phyloP scores from a whole-genome alignment of 2,329 filamentous ascomycete genomes.

The Beauveria medogensis region DNA sequence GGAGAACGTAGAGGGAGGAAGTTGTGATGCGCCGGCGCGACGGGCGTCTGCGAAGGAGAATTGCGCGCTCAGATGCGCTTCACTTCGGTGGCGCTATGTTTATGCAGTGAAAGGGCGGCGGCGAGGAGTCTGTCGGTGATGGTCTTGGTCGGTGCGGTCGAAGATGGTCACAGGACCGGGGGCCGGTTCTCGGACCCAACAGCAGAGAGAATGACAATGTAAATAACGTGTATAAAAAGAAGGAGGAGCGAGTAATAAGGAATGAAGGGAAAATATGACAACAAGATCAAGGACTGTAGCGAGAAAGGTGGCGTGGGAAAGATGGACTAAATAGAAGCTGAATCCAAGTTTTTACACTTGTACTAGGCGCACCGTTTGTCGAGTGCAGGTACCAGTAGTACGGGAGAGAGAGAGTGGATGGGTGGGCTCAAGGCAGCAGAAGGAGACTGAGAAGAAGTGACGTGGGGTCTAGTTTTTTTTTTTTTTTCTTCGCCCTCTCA shows the following conservation, averaged over 20 bases:
- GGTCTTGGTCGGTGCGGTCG: background rate
- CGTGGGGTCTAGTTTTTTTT: too few relatives aligned
- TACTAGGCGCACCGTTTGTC: too few relatives aligned
- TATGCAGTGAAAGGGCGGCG: background rate
- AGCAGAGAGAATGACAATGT: background rate
- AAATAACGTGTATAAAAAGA: background rate
- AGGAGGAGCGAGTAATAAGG: background rate
- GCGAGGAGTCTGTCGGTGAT: background rate
- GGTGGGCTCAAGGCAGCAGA: too few relatives aligned
- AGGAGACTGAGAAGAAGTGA: too few relatives aligned
- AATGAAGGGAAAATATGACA: background rate
- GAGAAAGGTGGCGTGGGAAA: too few relatives aligned
- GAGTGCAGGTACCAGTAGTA: too few relatives aligned
- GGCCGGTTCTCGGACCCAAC: background rate
- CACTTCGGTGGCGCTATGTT: background rate
- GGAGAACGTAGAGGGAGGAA: background rate
- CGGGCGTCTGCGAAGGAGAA: background rate
- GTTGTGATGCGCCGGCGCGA: background rate
- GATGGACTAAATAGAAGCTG: background rate
- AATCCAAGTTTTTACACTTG: too few relatives aligned
- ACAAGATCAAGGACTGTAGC: too few relatives aligned
- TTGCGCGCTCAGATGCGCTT: background rate
- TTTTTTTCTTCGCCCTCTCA: too few relatives aligned
- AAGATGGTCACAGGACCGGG: slow-evolving; percentile 4
- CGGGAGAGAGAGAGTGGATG: too few relatives aligned